These are phyloP conservation scores for Wickerhamiella parazyma DNA, from an alignment of 805 yeast genomes.

Conservation along the genomic window DNA sequence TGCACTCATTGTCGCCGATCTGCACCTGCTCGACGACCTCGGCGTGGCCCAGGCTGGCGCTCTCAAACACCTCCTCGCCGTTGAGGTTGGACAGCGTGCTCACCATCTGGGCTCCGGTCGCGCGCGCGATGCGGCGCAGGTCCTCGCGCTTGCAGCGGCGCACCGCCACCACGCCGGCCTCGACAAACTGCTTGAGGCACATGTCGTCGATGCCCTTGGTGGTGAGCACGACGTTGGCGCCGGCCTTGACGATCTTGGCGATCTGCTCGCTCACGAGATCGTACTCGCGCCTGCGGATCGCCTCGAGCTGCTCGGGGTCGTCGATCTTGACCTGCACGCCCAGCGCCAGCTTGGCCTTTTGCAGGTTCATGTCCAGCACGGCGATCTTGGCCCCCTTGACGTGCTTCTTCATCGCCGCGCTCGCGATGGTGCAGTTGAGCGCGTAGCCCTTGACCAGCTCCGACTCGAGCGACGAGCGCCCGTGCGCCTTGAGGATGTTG, in stretches of 20 bases:
- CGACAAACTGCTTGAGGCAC: constrained; percentile 82
- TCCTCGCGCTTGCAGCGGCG: constrained; percentile 97
- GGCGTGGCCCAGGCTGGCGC: constrained; percentile 75
- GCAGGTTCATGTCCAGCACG: constrained; percentile 79
- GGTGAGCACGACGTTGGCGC: constrained; percentile 85
- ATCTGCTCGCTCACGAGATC: constrained; percentile 77
- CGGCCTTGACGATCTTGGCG: constrained; percentile 65
- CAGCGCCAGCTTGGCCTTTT: constrained; percentile 94
- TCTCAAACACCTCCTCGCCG: constrained; percentile 86
- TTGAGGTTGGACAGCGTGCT: constrained; percentile 83
- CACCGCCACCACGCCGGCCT: constrained; percentile 85
- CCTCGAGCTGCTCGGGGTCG: constrained; percentile 94
- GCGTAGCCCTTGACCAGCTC: constrained; percentile 88
- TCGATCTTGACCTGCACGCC: constrained; percentile 95
- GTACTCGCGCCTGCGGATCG: constrained; percentile 76
- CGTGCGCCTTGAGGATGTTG: constrained; percentile 90
- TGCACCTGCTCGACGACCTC: constrained; percentile 82
- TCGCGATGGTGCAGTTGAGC: constrained; percentile 89
- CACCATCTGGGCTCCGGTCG: constrained; percentile 90
- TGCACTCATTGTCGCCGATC: constrained; percentile 95
- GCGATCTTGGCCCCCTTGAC: constrained; percentile 67
- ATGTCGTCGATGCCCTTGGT: constrained; percentile 93
- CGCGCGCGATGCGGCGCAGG: constrained; percentile 89
- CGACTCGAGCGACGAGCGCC: constrained; percentile 82
- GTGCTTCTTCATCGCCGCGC: constrained; percentile 84